These are phyloP conservation scores for Neurospora pannonica DNA, from an alignment of 495 filamentous ascomycete genomes.

Conservation along the genomic window DNA sequence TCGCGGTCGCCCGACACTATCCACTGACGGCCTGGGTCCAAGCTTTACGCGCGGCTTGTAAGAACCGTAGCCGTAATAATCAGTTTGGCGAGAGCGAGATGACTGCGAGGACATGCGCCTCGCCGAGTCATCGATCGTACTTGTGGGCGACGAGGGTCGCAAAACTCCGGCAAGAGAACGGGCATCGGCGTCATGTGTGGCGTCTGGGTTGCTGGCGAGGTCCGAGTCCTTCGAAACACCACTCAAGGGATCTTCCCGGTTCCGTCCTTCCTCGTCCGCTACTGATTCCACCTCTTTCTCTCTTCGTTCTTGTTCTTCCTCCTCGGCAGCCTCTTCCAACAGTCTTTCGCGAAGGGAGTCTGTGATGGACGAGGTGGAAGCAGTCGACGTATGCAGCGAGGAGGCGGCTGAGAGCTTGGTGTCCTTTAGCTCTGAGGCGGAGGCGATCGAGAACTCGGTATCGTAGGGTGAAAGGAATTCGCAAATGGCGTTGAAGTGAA, in stretches of 20 bases:
- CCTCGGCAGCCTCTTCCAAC: constrained; percentile 86
- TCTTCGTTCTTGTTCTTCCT: constrained; percentile 52
- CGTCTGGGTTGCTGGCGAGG: constrained; percentile 27
- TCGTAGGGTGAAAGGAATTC: constrained; percentile 87
- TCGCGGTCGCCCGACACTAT: constrained; percentile 54
- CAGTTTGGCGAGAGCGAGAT: constrained; percentile 39
- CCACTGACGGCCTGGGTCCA: constrained; percentile 70
- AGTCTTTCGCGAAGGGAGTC: constrained; percentile 66
- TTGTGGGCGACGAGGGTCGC: constrained; percentile 29
- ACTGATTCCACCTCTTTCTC: constrained; percentile 39
- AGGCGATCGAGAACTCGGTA: constrained; percentile 62
- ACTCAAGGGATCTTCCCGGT: not conserved
- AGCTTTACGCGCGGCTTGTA: constrained; percentile 72
- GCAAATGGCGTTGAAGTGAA: constrained; percentile 80
- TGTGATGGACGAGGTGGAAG: constrained; percentile 77
- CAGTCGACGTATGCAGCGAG: constrained; percentile 79
- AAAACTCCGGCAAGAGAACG: constrained; percentile 31
- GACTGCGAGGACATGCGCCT: constrained; percentile 55
- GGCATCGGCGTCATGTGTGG: constrained; percentile 31
- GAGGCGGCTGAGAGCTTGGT: constrained; percentile 80
- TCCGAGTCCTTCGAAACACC: constrained; percentile 24
- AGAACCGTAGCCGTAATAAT: constrained; percentile 48
- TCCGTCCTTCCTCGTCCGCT: constrained; percentile 28
- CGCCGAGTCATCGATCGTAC: constrained; percentile 25
- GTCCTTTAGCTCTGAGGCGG: constrained; percentile 74